Evolutionary conservation across 2,329 filamentous ascomycete species (phyloP), one percentile per base, ranked within the genome.

Genomic region (Hymenoscyphus salicellus): DNA sequence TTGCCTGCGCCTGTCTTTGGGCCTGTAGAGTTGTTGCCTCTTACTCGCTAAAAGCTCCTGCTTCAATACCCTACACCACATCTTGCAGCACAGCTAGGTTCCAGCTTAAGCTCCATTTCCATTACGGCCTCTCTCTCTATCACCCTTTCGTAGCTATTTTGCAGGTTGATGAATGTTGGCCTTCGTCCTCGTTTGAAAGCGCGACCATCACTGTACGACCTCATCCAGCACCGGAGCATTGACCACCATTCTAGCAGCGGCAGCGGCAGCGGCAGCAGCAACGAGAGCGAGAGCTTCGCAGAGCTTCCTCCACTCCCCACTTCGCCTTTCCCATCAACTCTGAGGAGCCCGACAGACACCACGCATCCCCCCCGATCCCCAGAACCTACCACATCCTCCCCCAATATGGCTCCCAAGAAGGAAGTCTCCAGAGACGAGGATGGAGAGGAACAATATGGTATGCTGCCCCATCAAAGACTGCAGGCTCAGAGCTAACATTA

Each of bases 151-250:
- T 55, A 60, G 49, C 28, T 23, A 33, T 66, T 75, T 70, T 60
- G 74, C 74, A 73, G 14, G 2, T 38, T 38, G 11, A 38, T 38
- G 36, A 73, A 74, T 67, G 62, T 75, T 70, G 74, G 74, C 59
- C 58, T 76, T 66, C 74, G 84, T 74, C 85, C 83, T 75, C 82
- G 80, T 76, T 77, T 89, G 69, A 83, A 80, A 80, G 77, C 81
- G 75, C 84, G 85, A 70, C 83, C 85, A 61, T 89, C 86, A 60
- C 79, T 89, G 69, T 80, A 87, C 75, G 85, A 89, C 72, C 80
- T 89, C 71, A 81, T 89, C 70, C 77, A 78, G 65, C 78, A 79
- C 71, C 78, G 79, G 68, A 80, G 80, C 71, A 79, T 82, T 68
- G 79, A 82, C 67, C 75, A 77, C 64, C 74, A 79, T 61, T 76